Evolutionary conservation across 1,284 basidiomycete species (phyloP).

Genomic region (Irpex sp.): DNA sequence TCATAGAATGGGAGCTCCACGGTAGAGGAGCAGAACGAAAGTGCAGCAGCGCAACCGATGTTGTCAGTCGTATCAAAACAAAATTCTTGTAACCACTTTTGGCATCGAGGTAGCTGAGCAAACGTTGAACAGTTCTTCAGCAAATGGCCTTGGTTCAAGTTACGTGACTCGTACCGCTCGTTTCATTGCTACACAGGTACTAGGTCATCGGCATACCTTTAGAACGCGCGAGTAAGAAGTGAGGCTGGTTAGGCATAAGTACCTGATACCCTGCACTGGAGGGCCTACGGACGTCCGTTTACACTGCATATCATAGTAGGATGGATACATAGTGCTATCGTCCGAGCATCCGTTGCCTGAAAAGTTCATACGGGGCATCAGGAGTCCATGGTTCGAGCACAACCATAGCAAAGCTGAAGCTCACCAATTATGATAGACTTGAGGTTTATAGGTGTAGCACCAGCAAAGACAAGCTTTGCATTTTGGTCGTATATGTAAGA

Average conservation of each 20-base stretch:
- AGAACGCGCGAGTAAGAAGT: not conserved
- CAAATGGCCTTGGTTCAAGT: not conserved
- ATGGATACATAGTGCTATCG: constrained; percentile 20
- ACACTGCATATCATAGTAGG: constrained; percentile 33
- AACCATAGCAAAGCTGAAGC: constrained; percentile 4
- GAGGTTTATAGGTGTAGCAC: constrained; percentile 73
- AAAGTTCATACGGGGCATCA: not conserved
- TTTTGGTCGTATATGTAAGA: constrained; percentile 55
- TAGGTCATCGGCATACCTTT: not conserved
- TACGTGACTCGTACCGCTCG: constrained; percentile 27
- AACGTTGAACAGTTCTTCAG: not conserved
- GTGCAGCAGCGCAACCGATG: constrained; percentile 10
- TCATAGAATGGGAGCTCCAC: constrained; percentile 4
- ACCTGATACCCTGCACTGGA: constrained; percentile 24
- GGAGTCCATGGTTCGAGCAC: not conserved
- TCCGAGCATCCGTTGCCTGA: constrained; percentile 44
- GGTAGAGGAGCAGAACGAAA: constrained; percentile 4
- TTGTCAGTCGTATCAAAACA: constrained; percentile 6
- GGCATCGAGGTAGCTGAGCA: constrained; percentile 6
- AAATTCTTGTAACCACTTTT: constrained; percentile 6
- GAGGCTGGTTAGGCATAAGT: not conserved
- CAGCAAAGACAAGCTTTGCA: constrained; percentile 45
- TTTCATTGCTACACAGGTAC: constrained; percentile 29
- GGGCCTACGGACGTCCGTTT: constrained; percentile 20
- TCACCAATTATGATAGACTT: constrained; percentile 77